phyloP scores from a whole-genome alignment of 495 filamentous ascomycete species.

The Penicillium daleae region DNA sequence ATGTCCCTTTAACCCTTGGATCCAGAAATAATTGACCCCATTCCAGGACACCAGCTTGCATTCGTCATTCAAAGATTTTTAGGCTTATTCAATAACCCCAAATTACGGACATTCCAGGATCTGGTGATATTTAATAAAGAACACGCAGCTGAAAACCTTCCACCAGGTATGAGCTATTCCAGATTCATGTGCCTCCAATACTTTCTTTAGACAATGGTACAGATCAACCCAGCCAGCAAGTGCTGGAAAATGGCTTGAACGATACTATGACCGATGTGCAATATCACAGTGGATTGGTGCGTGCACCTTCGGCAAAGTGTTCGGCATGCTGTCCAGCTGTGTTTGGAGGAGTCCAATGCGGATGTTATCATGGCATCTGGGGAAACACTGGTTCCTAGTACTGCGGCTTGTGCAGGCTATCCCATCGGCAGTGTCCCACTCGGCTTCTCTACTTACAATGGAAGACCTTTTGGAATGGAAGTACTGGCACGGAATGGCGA shows the following conservation, averaged over 20 bases:
- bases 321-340: not conserved
- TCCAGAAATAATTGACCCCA: not conserved
- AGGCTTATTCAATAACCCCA: not conserved
- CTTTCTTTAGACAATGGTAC: not conserved
- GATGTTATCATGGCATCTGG: conserved; percentile 6
- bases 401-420: not conserved
- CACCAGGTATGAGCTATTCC: not conserved
- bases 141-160: not conserved
- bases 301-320: not conserved
- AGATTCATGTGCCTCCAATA: not conserved
- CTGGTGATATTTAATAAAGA: not conserved
- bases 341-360: not conserved
- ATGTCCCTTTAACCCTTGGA: not conserved
- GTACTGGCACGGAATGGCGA: conserved; percentile 2
- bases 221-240: not conserved
- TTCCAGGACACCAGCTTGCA: not conserved
- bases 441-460: not conserved
- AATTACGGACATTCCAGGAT: not conserved
- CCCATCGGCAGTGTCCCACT: conserved; percentile 5
- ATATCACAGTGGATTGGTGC: conserved; percentile 1
- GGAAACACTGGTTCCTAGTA: not conserved
- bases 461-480: conserved; percentile 2
- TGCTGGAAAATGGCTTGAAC: not conserved
- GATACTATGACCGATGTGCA: not conserved
- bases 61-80: not conserved